Evolutionary conservation across 441 rosid genomes (phyloP).

Genomic region (Pelargonium citronellum): DNA sequence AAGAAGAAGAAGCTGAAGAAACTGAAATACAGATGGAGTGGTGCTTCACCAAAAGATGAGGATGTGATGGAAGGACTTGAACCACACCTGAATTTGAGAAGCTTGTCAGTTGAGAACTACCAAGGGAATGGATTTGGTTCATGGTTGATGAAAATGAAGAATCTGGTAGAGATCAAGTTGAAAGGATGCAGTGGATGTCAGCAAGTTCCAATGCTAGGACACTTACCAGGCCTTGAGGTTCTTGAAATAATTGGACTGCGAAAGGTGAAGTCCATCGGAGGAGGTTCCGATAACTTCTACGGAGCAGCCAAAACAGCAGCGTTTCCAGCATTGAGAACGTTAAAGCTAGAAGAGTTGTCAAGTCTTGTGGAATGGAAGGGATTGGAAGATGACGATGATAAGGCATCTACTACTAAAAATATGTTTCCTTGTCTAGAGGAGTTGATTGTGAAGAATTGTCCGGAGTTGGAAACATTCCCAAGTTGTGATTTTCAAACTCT

Average conservation of each 20-base stretch:
- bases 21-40: not conserved
- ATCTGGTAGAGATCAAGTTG: not conserved
- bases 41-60: not conserved
- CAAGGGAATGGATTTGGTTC: not conserved
- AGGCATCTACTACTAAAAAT: not conserved
- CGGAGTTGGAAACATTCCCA: constrained; percentile 1
- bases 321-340: constrained; percentile 9
- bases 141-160: not conserved
- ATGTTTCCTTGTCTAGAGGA: constrained; percentile 25
- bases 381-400: not conserved
- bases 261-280: not conserved
- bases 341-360: not conserved
- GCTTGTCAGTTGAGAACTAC: not conserved
- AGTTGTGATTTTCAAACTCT: constrained; percentile 2
- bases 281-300: not conserved
- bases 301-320: not conserved
- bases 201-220: constrained; percentile 9
- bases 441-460: constrained; percentile 2
- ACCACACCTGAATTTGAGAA: constrained; percentile 10
- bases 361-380: constrained; percentile 7
- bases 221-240: not conserved
- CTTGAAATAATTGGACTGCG: constrained; percentile 1
- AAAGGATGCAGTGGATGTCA: not conserved
- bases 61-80: constrained; percentile 10
- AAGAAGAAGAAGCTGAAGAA: not conserved